Evolutionary conservation across 768 basidiomycete species (phyloP).

Genomic region (Boletus pseudopeckii): DNA sequence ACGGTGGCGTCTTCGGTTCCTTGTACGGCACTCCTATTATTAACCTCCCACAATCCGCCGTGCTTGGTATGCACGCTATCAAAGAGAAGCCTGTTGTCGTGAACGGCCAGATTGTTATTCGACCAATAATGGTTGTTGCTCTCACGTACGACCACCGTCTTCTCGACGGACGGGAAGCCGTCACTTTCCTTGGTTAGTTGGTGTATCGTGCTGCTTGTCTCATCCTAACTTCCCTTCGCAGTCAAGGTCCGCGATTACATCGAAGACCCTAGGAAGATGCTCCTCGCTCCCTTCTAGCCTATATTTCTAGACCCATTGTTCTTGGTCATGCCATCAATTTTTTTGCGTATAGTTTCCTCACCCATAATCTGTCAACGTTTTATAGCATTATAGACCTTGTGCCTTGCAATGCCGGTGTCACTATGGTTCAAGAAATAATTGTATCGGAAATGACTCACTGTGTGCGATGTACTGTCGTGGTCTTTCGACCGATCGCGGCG

Average conservation of each 20-base stretch:
- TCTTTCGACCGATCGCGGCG: background rate
- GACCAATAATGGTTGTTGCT: constrained; percentile 94
- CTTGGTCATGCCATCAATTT: background rate
- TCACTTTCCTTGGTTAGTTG: constrained; percentile 90
- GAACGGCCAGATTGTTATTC: constrained; percentile 91
- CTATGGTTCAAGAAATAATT: background rate
- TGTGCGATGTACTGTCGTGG: background rate
- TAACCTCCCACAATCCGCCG: constrained; percentile 92
- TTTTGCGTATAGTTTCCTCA: constrained; percentile 9
- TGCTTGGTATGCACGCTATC: constrained; percentile 95
- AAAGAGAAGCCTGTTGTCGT: constrained; percentile 90
- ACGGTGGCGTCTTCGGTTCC: constrained; percentile 97
- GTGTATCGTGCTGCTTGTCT: background rate
- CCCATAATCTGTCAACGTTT: constrained; percentile 10
- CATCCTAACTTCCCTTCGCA: constrained; percentile 27
- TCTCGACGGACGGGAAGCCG: constrained; percentile 93
- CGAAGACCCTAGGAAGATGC: constrained; percentile 93
- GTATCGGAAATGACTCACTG: background rate
- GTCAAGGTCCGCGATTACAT: constrained; percentile 92
- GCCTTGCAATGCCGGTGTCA: background rate
- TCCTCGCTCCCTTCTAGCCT: constrained; percentile 42
- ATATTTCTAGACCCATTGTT: background rate
- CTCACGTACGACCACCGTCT: constrained; percentile 95
- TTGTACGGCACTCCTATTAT: constrained; percentile 99
- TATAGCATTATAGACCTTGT: constrained; percentile 7